Conservation (phyloP, 192 early-diverging fungal species). For the Entomortierella chlamydospora region DNA sequence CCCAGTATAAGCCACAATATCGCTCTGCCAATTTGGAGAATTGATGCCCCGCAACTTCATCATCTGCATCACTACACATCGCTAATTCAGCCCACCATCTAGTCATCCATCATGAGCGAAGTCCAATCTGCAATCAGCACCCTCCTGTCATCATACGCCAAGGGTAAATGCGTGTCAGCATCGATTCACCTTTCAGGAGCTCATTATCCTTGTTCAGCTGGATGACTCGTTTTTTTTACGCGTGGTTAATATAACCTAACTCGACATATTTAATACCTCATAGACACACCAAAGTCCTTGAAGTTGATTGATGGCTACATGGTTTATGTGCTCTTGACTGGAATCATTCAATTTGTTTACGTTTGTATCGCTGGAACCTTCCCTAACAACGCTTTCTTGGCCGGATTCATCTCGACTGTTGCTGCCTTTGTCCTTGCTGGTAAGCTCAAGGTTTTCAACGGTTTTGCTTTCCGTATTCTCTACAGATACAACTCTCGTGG, state of each 20-base stretch:
- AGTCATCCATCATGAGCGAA: slow-evolving; percentile 25
- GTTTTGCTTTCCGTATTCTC: no score
- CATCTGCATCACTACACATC: neutral
- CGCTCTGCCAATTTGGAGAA: neutral
- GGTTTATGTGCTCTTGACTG: slow-evolving; percentile 89
- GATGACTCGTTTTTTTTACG: neutral
- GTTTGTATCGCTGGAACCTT: slow-evolving; percentile 88
- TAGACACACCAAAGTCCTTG: slow-evolving; percentile 79
- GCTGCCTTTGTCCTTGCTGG: slow-evolving; percentile 93
- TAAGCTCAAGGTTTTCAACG: no score
- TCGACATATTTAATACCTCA: neutral
- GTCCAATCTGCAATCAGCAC: slow-evolving; percentile 33
- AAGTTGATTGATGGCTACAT: slow-evolving; percentile 96
- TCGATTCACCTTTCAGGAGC: neutral
- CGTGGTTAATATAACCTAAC: neutral
- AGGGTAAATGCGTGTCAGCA: slow-evolving; percentile 12
- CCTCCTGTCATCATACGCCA: slow-evolving; percentile 37
- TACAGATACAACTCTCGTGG: no score
- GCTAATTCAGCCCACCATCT: neutral
- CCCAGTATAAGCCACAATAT: neutral
- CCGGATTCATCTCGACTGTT: slow-evolving; percentile 93
- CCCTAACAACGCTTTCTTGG: slow-evolving; percentile 98
- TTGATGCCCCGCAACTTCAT: neutral
- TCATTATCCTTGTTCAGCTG: no score
- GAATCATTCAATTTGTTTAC: slow-evolving; percentile 92